Percentiles rank a stretch among this genome's conserved stretches.
phyloP scores from a whole-genome alignment of 2,329 filamentous ascomycete genomes.

The Xenoacremonium recifei region DNA sequence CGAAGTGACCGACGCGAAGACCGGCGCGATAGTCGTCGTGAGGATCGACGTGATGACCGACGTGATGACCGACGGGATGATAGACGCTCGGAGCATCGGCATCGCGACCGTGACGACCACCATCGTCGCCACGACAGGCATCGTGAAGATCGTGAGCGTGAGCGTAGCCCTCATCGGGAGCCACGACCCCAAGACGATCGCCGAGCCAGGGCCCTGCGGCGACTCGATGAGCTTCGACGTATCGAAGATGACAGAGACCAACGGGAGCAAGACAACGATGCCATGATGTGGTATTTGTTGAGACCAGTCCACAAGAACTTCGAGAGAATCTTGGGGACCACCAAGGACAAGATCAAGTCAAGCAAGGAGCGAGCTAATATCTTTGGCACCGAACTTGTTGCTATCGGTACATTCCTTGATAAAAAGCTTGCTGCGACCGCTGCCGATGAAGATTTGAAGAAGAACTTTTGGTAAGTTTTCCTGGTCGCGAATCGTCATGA shows the following conservation, averaged over 20 bases:
- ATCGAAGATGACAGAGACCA: conserved; percentile 51
- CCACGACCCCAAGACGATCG: conserved; percentile 38
- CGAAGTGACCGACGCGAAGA: conserved; percentile 27
- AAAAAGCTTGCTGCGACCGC: conserved; percentile 41
- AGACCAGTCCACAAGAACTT: conserved; percentile 61
- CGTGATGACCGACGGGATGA: conserved; percentile 19
- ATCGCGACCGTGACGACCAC: conserved; percentile 24
- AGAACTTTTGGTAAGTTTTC: conserved; percentile 49
- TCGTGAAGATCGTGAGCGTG: conserved; percentile 20
- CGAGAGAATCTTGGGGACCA: conserved; percentile 58
- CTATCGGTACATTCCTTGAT: conserved; percentile 62
- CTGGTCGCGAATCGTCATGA: not conserved
- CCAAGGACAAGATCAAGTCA: conserved; percentile 60
- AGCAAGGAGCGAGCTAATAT: conserved; percentile 61
- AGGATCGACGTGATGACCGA: conserved; percentile 18
- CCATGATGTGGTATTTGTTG: conserved; percentile 49
- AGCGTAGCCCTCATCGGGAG: conserved; percentile 22
- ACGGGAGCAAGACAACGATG: conserved; percentile 43
- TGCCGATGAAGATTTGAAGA: conserved; percentile 42
- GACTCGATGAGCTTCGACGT: conserved; percentile 41
- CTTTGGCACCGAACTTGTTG: conserved; percentile 59
- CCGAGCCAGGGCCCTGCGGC: conserved; percentile 39
- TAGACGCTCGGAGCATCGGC: conserved; percentile 13
- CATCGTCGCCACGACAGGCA: conserved; percentile 15
- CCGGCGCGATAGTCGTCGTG: conserved; percentile 30